Evolutionary conservation across 2,329 filamentous ascomycete species (phyloP).

Genomic region (Davidsoniella virescens): DNA sequence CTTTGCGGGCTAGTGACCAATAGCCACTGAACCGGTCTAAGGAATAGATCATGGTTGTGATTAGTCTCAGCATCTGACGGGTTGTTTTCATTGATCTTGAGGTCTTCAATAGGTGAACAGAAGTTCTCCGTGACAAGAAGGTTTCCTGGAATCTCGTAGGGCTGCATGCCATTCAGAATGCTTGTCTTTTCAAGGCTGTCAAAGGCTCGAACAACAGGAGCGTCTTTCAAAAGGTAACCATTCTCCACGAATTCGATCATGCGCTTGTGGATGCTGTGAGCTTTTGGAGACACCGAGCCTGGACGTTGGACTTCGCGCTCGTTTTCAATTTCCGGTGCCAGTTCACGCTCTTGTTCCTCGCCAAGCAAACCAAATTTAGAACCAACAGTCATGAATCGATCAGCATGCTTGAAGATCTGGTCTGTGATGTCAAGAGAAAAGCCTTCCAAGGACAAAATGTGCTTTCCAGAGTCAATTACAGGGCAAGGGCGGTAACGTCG

Average conservation of each 20-base stretch:
- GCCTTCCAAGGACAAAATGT: not conserved
- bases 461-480: not conserved
- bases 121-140: slow-evolving; percentile 37
- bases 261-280: slow-evolving; percentile 28
- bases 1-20: slow-evolving; percentile 16
- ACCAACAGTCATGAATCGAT: not conserved
- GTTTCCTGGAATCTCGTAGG: slow-evolving; percentile 21
- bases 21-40: slow-evolving; percentile 39
- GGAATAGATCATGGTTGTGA: slow-evolving; percentile 27
- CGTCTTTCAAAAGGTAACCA: slow-evolving; percentile 19
- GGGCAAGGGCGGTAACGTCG: slow-evolving; percentile 31
- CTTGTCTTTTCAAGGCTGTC: slow-evolving; percentile 24
- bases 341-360: slow-evolving; percentile 55
- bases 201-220: slow-evolving; percentile 30
- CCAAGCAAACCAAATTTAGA: slow-evolving; percentile 24
- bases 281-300: slow-evolving; percentile 20
- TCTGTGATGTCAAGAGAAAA: not conserved
- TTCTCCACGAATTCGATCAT: slow-evolving; percentile 25
- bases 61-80: not conserved
- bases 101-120: slow-evolving; percentile 24
- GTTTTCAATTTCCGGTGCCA: slow-evolving; percentile 46
- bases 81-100: not conserved
- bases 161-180: slow-evolving; percentile 21
- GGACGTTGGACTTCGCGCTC: slow-evolving; percentile 40
- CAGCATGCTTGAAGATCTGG: not conserved